A percentile compares a stretch with the other conserved stretches of the same genome.
Conservation (phyloP, 2,329 filamentous ascomycete genomes). For the Xylariaceae sp. region DNA sequence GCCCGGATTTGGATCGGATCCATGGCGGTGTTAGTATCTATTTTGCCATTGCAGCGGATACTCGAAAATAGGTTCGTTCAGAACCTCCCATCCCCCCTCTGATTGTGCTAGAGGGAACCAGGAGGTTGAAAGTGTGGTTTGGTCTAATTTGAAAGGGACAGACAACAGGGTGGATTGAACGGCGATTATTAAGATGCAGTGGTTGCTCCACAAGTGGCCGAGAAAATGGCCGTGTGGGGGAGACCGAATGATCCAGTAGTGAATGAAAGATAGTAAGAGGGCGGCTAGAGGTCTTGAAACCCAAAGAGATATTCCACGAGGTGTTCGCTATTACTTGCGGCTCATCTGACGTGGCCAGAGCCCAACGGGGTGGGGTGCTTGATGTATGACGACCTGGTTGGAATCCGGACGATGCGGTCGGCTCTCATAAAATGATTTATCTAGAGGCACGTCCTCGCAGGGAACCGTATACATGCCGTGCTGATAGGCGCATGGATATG, state of each 20-base stretch:
- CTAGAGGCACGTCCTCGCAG: neutral
- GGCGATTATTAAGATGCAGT: constrained; percentile 27
- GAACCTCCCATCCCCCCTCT: neutral
- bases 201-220: constrained; percentile 34
- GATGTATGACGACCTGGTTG: constrained; percentile 7
- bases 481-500: constrained; percentile 19
- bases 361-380: constrained; percentile 36
- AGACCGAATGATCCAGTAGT: constrained; percentile 10
- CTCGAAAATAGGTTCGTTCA: constrained; percentile 1
- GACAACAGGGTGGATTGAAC: constrained; percentile 10
- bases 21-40: constrained; percentile 29
- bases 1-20: constrained; percentile 29
- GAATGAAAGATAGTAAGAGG: constrained; percentile 14
- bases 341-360: constrained; percentile 39
- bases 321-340: constrained; percentile 21
- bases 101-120: neutral
- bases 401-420: constrained; percentile 9
- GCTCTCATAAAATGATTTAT: constrained; percentile 1
- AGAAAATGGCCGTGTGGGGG: constrained; percentile 37
- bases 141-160: constrained; percentile 1
- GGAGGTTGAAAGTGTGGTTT: neutral
- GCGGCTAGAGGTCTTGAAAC: constrained; percentile 17
- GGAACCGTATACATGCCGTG: constrained; percentile 5
- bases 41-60: constrained; percentile 27
- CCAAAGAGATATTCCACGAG: constrained; percentile 15